Evolutionary conservation across 257 asterid species (phyloP).

Genomic region (Scutellaria barbata): DNA sequence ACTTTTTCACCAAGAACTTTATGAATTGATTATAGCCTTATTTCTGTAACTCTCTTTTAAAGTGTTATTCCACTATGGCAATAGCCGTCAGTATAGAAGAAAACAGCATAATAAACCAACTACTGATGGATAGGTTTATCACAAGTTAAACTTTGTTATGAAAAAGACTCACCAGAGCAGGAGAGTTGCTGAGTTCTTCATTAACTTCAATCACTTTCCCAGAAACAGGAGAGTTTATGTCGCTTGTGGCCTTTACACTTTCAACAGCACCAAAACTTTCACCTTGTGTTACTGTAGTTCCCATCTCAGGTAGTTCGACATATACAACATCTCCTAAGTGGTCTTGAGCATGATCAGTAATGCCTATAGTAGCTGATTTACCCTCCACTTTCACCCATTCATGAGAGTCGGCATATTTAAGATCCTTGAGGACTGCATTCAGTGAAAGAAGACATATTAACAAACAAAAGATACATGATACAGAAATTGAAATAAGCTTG

Average conservation of each 20-base stretch:
- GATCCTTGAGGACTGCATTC: constrained; percentile 78
- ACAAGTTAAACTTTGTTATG: neutral
- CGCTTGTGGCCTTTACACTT: constrained; percentile 96
- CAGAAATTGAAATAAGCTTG: neutral
- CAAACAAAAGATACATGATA: neutral
- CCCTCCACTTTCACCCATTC: constrained; percentile 95
- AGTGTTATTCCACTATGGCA: neutral
- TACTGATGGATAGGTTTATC: neutral
- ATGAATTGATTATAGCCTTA: neutral
- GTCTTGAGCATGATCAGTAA: constrained; percentile 92
- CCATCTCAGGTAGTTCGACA: constrained; percentile 85
- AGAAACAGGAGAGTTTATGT: constrained; percentile 88
- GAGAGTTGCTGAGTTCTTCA: constrained; percentile 64
- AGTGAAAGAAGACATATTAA: constrained; percentile 7
- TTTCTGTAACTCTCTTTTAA: neutral
- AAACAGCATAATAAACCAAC: neutral
- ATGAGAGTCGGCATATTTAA: constrained; percentile 88
- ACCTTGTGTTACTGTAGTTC: constrained; percentile 70
- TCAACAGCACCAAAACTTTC: constrained; percentile 93
- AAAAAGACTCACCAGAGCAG: constrained; percentile 76
- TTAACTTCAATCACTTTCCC: constrained; percentile 87
- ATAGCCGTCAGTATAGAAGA: neutral
- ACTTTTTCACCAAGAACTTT: no score
- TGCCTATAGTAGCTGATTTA: constrained; percentile 79
- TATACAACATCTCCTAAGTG: constrained; percentile 97